A percentile compares a stretch with the other conserved stretches of the same genome.
Conservation (phyloP, 805 yeast species). For the Danielia oregonensis region DNA sequence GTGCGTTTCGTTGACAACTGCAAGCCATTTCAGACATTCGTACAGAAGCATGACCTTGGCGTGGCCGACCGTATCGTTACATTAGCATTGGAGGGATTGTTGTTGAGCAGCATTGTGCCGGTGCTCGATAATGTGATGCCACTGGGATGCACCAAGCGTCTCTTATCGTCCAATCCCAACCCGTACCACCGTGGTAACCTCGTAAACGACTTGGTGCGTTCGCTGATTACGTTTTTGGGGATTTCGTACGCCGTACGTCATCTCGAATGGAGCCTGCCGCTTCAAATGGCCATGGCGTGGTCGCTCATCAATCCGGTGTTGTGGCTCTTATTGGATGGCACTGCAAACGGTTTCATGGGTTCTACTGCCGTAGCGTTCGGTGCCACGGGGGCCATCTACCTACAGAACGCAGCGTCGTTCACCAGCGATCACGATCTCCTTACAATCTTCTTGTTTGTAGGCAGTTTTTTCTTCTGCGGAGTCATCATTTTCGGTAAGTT, state of each 20-base stretch:
- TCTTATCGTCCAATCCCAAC: slow-evolving; percentile 38
- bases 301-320: slow-evolving; percentile 57
- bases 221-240: slow-evolving; percentile 63
- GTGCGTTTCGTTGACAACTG: slow-evolving; percentile 22
- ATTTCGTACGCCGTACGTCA: slow-evolving; percentile 67
- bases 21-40: slow-evolving; percentile 13
- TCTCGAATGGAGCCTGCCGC: slow-evolving; percentile 62
- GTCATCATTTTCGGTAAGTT: slow-evolving; percentile 64
- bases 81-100: slow-evolving; percentile 49
- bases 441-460: slow-evolving; percentile 52
- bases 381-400: slow-evolving; percentile 30
- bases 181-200: slow-evolving; percentile 28
- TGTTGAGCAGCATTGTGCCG: slow-evolving; percentile 58
- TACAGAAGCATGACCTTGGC: slow-evolving; percentile 2
- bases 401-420: slow-evolving; percentile 23
- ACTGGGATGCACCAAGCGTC: slow-evolving; percentile 23
- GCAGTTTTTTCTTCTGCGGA: slow-evolving; percentile 64
- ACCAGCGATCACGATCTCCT: slow-evolving; percentile 22
- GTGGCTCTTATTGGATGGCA: slow-evolving; percentile 64
- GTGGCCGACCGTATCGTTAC: slow-evolving; percentile 18
- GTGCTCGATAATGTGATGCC: slow-evolving; percentile 34
- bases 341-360: slow-evolving; percentile 48
- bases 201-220: slow-evolving; percentile 35
- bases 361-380: slow-evolving; percentile 28
- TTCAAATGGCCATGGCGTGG: slow-evolving; percentile 66